Percentiles rank a stretch among this genome's conserved stretches.
Conservation (phyloP, 2,329 filamentous ascomycete genomes). For the Colletotrichum eremochloae region DNA sequence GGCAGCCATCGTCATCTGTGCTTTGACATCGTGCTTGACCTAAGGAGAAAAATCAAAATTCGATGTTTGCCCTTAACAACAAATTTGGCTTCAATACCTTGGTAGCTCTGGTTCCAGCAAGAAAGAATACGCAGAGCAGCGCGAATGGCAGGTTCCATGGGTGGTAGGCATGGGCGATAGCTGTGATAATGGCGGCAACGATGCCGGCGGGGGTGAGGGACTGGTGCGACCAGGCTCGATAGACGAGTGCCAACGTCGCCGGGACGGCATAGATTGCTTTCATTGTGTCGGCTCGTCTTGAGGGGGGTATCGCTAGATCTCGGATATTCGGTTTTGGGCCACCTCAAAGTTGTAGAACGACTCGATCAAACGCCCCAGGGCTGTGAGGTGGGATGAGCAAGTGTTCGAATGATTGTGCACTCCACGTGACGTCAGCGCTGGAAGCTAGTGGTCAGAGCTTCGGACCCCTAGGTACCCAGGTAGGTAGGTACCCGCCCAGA, state of each 20-base stretch:
- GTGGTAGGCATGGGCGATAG: slow-evolving; percentile 81
- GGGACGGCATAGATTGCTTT: slow-evolving; percentile 70
- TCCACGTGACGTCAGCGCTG: slow-evolving; percentile 40
- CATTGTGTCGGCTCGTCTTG: slow-evolving; percentile 56
- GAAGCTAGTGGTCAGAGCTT: slow-evolving; percentile 20
- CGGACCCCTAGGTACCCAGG: neutral
- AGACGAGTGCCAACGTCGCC: slow-evolving; percentile 71
- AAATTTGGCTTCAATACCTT: slow-evolving; percentile 71
- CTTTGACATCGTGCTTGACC: slow-evolving; percentile 91
- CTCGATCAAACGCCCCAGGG: slow-evolving; percentile 8
- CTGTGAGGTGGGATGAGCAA: slow-evolving; percentile 25
- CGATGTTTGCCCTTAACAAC: neutral
- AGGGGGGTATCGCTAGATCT: neutral
- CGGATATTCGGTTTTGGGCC: neutral
- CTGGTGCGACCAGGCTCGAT: slow-evolving; percentile 77
- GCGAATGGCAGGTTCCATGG: slow-evolving; percentile 94
- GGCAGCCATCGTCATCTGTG: slow-evolving; percentile 82
- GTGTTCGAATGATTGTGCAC: slow-evolving; percentile 13
- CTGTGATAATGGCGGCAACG: slow-evolving; percentile 49
- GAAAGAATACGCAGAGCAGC: slow-evolving; percentile 86
- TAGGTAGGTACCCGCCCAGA: neutral
- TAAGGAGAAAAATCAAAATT: slow-evolving; percentile 52
- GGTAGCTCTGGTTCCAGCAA: slow-evolving; percentile 85
- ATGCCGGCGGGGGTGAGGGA: slow-evolving; percentile 66
- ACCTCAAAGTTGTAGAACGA: slow-evolving; percentile 16